Evolutionary conservation across 495 filamentous ascomycete genomes (phyloP), one percentile per base, ranked within the genome.

Genomic region (Tuber microsphaerosporum): DNA sequence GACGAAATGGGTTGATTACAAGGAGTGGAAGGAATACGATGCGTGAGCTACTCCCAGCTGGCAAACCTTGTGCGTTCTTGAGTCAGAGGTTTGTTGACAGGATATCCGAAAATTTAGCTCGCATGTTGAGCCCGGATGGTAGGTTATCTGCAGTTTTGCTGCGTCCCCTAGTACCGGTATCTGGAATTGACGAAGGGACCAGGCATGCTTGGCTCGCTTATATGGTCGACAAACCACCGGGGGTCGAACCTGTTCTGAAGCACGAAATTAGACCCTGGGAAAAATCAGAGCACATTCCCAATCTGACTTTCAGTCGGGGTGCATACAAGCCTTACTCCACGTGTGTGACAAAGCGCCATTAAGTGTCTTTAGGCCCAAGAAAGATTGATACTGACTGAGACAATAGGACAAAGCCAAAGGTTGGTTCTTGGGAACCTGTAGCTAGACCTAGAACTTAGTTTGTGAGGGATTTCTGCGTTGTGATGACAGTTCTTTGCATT

Each of bases 141-240:
- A 86, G 84, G 86, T 31, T 46, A 70, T 22, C 46, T 43, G 41
- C 72, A 16, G 26, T 44, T 70, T 69, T 26, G 43, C 34, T 71
- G 43, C n/a, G 71, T 70, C 76, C 65, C 37, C 45, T 37, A 43
- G 22, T 34, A 41, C 39, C 39, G 39, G 39, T 41, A 42, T 71
- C 70, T 51, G 39, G 17, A n/a, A 41, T 74, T 75, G 70, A 69
- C 68, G 22, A 69, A 10, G 20, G 51, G 44, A 14, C n/a, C 73
- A 91, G 90, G 94, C 95, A 98, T 84, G 92, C 93, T 37, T 99
- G 95, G 95, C 93, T 98, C 80, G 91, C 92, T 69, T 97, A 99
- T 85, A 85, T 92, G 85, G 91, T 96, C 74, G 94, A 98, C 84
- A 91, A 93, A 83, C 91, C 94, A 39, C 95, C 95, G 7, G 88